A percentile compares a stretch with the other conserved stretches of the same genome.
Evolutionary conservation across 1,139 yeast species (phyloP).

Genomic region (Pichia sp.): DNA sequence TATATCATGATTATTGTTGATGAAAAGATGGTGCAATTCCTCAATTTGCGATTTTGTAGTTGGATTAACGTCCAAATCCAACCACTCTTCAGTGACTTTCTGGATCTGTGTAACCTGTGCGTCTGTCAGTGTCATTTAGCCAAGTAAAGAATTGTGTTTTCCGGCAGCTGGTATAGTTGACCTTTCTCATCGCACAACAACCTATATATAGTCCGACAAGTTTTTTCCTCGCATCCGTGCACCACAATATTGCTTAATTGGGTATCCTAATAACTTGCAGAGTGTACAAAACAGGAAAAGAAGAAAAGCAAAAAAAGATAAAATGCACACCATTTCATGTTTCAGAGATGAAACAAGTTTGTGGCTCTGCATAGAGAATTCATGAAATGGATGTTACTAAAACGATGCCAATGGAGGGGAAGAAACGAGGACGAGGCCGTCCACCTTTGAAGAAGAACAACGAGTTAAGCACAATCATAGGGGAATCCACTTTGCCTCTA

Average conservation of each 20-base stretch:
- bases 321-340: no score
- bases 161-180: no score
- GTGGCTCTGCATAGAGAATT: neutral
- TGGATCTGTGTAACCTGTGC: neutral
- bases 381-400: neutral
- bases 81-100: slow-evolving; percentile 21
- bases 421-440: slow-evolving; percentile 27
- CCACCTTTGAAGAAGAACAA: slow-evolving; percentile 23
- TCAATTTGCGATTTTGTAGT: slow-evolving; percentile 51
- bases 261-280: neutral
- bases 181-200: no score
- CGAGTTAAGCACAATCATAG: slow-evolving; percentile 15
- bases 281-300: neutral
- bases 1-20: slow-evolving; percentile 27
- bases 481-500: slow-evolving; percentile 23
- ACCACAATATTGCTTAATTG: neutral
- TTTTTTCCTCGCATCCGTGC: neutral
- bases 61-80: slow-evolving; percentile 36
- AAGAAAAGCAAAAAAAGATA: no score
- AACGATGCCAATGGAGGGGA: slow-evolving; percentile 16
- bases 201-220: no score
- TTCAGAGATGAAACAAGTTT: neutral
- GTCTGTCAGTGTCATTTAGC: neutral
- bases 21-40: slow-evolving; percentile 34
- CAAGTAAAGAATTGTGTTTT: neutral